Evolutionary conservation across 306 rosid genomes (phyloP), one percentile per base, ranked within the genome.

Genomic region (Fagus crenata): DNA sequence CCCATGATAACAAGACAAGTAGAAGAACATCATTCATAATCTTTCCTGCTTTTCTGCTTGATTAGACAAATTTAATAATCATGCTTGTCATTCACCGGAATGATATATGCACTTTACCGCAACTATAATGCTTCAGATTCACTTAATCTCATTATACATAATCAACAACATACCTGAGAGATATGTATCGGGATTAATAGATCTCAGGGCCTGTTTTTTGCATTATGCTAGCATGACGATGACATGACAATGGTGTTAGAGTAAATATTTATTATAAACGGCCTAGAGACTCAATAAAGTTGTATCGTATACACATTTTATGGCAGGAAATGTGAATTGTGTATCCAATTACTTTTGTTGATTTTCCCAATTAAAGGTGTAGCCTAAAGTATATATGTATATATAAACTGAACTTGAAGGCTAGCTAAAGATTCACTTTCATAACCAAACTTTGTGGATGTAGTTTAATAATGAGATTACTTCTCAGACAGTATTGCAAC

Each of bases 51-150:
- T 83, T 80, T 81, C 74, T 35, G 22, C 68, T 78, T 86, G 88
- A 89, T 87, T 77, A 79, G 90, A 89, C 90, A 69, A 81, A 75
- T 71, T 80, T 78, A 65, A 43, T 71, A 79, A 83, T 86, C 75
- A 79, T 78, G 74, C 77, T 71, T 82, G 72, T 31, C 74, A 69
- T 74, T 79, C 79, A 69, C 77, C 59, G 71, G 54, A 69, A 72
- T 76, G 81, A 77, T 46, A 46, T 9, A 9, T 74, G 65, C 79
- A 33, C 69, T 60, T 54, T 77, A 85, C 78, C 87, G 82, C 83
- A 81, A 81, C 71, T 58, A 15, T 36, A 81, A 40, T 53, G 72
- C 46, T 43, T 33, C 46, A 42, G 13, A 63, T 65, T 63, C 70
- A 37, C 64, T 72, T 75, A 72, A 77, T 51, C 51, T 79, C 12